phyloP scores from a whole-genome alignment of 805 yeast species.

The Ogataea naganishii region DNA sequence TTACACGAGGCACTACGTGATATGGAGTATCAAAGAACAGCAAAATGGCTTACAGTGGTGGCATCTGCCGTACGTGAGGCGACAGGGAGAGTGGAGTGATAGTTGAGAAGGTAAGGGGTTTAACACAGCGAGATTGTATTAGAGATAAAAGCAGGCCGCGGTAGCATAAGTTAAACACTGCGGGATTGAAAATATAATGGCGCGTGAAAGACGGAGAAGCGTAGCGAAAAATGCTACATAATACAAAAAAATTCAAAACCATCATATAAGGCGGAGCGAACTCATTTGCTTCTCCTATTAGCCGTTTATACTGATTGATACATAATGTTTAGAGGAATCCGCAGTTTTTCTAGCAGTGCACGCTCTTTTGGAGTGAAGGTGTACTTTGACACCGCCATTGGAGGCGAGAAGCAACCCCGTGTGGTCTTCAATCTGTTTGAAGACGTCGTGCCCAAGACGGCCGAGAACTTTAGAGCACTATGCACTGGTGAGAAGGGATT shows the following conservation, averaged over 20 bases:
- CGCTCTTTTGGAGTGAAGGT: conserved; percentile 42
- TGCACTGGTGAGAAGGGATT: conserved; percentile 86
- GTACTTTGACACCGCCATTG: conserved; percentile 47
- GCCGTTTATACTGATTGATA: too few species aligned
- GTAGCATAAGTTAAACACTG: neutral
- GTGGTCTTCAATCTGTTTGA: conserved; percentile 81
- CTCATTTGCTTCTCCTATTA: too few species aligned
- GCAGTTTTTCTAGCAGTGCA: conserved; percentile 43
- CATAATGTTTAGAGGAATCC: conserved; percentile 26
- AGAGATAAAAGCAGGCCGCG: neutral
- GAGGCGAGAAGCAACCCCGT: conserved; percentile 42
- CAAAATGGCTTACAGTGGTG: conserved; percentile 36
- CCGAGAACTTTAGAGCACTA: conserved; percentile 92
- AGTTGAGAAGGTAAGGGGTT: neutral
- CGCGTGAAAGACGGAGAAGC: neutral
- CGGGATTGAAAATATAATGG: neutral
- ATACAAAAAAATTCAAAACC: too few species aligned
- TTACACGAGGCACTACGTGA: conserved; percentile 45
- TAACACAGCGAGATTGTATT: too few species aligned
- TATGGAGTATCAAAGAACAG: conserved; percentile 33
- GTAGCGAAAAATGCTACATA: neutral
- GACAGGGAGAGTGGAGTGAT: conserved; percentile 8
- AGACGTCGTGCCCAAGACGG: conserved; percentile 91
- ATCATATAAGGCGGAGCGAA: too few species aligned
- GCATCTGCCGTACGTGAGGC: conserved; percentile 22